phyloP scores from a whole-genome alignment of 108 stramenopile species.

The Pseudonitzschia pungens region DNA sequence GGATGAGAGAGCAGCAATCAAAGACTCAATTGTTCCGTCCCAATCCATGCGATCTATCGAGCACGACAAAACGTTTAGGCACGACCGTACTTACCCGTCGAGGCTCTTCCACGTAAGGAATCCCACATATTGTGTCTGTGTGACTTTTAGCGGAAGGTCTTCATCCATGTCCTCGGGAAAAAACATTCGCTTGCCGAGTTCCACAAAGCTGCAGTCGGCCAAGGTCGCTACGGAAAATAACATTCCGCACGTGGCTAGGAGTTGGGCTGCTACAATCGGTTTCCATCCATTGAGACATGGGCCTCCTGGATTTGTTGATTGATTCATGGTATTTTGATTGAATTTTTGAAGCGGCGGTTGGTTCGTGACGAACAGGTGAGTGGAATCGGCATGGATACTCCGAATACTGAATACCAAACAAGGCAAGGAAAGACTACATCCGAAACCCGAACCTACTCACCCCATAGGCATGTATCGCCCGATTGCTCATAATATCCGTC shows the following conservation, averaged over 20 bases:
- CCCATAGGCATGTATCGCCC: slow-evolving; percentile 24
- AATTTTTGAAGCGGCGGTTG: background rate
- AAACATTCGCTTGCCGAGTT: slow-evolving; percentile 10
- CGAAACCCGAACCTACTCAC: background rate
- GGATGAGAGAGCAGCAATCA: background rate
- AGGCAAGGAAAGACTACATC: background rate
- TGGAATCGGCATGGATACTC: too few species aligned
- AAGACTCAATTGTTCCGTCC: too few species aligned
- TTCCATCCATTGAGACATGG: slow-evolving; percentile 26
- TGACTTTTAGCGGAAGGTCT: slow-evolving; percentile 13
- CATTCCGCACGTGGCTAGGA: slow-evolving; percentile 16
- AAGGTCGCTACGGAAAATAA: slow-evolving; percentile 25
- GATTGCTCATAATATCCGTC: background rate
- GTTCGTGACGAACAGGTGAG: too few species aligned
- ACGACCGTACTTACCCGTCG: slow-evolving; percentile 3
- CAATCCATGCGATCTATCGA: too few species aligned
- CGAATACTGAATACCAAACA: background rate
- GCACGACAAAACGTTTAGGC: background rate
- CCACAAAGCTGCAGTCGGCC: slow-evolving; percentile 27
- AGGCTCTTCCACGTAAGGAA: slow-evolving; percentile 6
- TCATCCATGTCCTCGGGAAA: slow-evolving; percentile 7
- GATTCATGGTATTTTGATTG: background rate
- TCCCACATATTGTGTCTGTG: slow-evolving; percentile 18
- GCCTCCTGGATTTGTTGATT: slow-evolving; percentile 9
- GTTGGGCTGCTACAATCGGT: slow-evolving; percentile 22